phyloP scores from a whole-genome alignment of 257 asterid genomes.

The Nyctanthes arbortristis region DNA sequence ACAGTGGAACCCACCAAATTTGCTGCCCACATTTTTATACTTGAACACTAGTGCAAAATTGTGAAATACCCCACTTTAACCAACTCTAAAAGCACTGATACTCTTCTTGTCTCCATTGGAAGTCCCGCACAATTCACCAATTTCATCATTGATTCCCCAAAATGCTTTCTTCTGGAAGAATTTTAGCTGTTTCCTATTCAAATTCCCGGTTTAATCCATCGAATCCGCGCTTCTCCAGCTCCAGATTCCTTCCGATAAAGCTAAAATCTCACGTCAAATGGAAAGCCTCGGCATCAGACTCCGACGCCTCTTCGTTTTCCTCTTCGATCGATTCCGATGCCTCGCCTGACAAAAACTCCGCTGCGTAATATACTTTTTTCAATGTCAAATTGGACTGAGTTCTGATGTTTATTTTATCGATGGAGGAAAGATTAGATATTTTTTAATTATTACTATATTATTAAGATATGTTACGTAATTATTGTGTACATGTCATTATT shows the following conservation, averaged over 20 bases:
- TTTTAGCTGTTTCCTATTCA: conserved; percentile 49
- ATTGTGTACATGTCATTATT: not conserved
- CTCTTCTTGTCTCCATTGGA: conserved; percentile 24
- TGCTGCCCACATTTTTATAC: no score
- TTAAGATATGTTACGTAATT: not conserved
- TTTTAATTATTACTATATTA: not conserved
- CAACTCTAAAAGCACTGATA: not conserved
- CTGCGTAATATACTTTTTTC: conserved; percentile 35
- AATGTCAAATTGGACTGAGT: not conserved
- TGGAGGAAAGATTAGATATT: not conserved
- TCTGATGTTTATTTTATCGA: not conserved
- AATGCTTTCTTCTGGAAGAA: conserved; percentile 71
- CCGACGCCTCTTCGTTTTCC: conserved; percentile 57
- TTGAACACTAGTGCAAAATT: no score
- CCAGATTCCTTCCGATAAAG: conserved; percentile 36
- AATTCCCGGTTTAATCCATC: conserved; percentile 36
- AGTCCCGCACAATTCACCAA: not conserved
- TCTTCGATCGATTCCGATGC: conserved; percentile 47
- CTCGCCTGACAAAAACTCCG: conserved; percentile 41
- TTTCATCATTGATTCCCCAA: not conserved
- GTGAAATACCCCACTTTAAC: conserved; percentile 17
- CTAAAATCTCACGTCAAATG: conserved; percentile 42
- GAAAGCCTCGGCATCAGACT: conserved; percentile 62
- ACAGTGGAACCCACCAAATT: no score
- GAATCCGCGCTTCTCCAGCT: conserved; percentile 16